phyloP scores from a whole-genome alignment of 257 asterid species.

The Primulina huaijiensis region DNA sequence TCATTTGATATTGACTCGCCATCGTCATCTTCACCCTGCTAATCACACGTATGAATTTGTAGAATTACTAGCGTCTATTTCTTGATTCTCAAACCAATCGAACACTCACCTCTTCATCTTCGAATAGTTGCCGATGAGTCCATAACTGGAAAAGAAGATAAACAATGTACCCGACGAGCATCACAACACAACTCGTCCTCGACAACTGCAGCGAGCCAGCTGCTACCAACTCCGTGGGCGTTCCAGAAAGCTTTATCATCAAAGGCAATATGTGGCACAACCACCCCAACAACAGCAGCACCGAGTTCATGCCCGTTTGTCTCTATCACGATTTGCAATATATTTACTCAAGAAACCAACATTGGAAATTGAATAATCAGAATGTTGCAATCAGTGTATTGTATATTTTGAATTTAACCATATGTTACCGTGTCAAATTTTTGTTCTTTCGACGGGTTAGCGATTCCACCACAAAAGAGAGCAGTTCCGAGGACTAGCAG shows the following conservation, averaged over 20 bases:
- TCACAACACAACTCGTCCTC: conserved; percentile 63
- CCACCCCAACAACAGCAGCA: conserved; percentile 60
- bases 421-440: conserved; percentile 58
- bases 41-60: not conserved
- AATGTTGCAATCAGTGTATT: not conserved
- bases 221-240: conserved; percentile 27
- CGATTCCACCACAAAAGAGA: conserved; percentile 76
- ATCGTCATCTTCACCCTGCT: conserved; percentile 36
- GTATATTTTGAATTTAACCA: not conserved
- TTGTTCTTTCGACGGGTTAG: conserved; percentile 47
- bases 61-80: not conserved
- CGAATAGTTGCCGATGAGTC: conserved; percentile 75
- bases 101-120: conserved; percentile 50
- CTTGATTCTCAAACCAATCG: not conserved
- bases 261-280: conserved; percentile 67
- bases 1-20: conserved; percentile 40
- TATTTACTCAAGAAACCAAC: not conserved
- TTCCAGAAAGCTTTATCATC: conserved; percentile 42
- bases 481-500: conserved; percentile 83
- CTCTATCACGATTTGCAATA: conserved; percentile 36
- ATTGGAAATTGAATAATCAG: not conserved
- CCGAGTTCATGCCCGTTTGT: conserved; percentile 76
- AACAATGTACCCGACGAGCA: conserved; percentile 64
- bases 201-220: conserved; percentile 50
- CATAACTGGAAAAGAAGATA: conserved; percentile 70